Evolutionary conservation across 2,329 filamentous ascomycete genomes (phyloP).

Genomic region (Aureobasidium sp.): DNA sequence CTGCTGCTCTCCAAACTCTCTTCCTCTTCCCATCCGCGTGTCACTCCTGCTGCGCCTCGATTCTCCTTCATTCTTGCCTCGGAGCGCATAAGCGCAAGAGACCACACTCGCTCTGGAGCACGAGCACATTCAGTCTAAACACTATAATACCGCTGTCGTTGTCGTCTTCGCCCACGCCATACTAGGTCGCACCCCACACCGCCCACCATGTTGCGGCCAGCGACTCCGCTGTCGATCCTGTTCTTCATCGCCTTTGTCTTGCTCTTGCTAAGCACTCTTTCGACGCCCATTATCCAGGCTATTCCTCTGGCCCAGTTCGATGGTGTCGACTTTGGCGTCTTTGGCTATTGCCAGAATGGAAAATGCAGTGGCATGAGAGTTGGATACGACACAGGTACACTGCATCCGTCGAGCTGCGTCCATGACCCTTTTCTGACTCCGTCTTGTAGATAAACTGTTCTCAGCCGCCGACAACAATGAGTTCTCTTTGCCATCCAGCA

Average conservation of each 20-base stretch:
- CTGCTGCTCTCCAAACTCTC: neutral
- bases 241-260: conserved; percentile 80
- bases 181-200: neutral
- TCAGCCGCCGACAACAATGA: conserved; percentile 40
- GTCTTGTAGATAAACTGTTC: conserved; percentile 41
- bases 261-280: conserved; percentile 80
- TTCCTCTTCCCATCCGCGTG: neutral
- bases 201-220: conserved; percentile 73
- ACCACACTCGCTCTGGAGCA: conserved; percentile 10
- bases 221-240: conserved; percentile 81
- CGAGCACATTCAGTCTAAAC: neutral
- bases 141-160: neutral
- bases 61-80: neutral
- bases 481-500: conserved; percentile 58
- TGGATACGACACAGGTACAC: conserved; percentile 76
- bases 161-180: neutral
- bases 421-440: neutral
- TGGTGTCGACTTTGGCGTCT: conserved; percentile 79
- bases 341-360: conserved; percentile 69
- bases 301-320: conserved; percentile 77
- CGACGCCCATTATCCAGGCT: conserved; percentile 76
- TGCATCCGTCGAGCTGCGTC: conserved; percentile 19
- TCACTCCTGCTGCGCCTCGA: conserved; percentile 4
- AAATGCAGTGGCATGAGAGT: conserved; percentile 68
- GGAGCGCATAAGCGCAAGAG: neutral